A percentile compares a stretch with the other conserved stretches of the same genome.
phyloP scores from a whole-genome alignment of 2,329 filamentous ascomycete species.

The Cytospora paraplurivora region DNA sequence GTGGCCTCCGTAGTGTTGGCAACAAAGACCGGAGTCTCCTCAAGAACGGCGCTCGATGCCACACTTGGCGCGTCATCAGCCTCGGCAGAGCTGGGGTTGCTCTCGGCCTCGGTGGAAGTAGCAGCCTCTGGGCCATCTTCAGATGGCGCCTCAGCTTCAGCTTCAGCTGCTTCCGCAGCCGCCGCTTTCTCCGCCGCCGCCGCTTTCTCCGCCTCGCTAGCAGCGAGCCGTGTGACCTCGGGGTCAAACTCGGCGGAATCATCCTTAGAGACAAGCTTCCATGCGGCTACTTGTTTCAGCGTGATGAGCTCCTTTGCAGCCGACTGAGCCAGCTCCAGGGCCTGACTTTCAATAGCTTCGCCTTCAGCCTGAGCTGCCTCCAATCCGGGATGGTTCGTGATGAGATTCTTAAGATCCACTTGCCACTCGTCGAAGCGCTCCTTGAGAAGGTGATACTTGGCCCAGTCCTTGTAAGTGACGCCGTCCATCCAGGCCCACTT shows the following conservation, averaged over 20 bases:
- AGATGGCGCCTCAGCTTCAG: conserved; percentile 32
- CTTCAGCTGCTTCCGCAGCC: conserved; percentile 40
- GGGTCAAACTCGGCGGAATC: conserved; percentile 76
- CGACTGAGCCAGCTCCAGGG: conserved; percentile 76
- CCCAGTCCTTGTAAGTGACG: conserved; percentile 96
- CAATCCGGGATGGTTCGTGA: conserved; percentile 72
- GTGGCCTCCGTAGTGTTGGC: conserved; percentile 33
- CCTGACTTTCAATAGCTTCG: conserved; percentile 66
- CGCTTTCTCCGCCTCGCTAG: conserved; percentile 43
- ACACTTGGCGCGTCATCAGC: conserved; percentile 21
- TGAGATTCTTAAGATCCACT: conserved; percentile 74
- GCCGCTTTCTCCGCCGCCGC: conserved; percentile 36
- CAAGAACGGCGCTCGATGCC: conserved; percentile 33
- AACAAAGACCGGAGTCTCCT: conserved; percentile 39
- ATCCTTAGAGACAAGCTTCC: conserved; percentile 80
- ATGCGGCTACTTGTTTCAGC: conserved; percentile 80
- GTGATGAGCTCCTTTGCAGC: conserved; percentile 78
- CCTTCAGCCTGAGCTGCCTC: conserved; percentile 64
- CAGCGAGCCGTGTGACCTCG: conserved; percentile 62
- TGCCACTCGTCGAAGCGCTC: conserved; percentile 83
- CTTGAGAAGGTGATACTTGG: conserved; percentile 88
- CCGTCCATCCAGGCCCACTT: conserved; percentile 95
- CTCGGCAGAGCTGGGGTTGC: conserved; percentile 31
- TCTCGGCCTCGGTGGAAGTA: conserved; percentile 36
- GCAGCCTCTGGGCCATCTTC: conserved; percentile 29